Base-by-base conservation (phyloP, 2,329 filamentous ascomycete species). In the Grosmannia huntii region DNA sequence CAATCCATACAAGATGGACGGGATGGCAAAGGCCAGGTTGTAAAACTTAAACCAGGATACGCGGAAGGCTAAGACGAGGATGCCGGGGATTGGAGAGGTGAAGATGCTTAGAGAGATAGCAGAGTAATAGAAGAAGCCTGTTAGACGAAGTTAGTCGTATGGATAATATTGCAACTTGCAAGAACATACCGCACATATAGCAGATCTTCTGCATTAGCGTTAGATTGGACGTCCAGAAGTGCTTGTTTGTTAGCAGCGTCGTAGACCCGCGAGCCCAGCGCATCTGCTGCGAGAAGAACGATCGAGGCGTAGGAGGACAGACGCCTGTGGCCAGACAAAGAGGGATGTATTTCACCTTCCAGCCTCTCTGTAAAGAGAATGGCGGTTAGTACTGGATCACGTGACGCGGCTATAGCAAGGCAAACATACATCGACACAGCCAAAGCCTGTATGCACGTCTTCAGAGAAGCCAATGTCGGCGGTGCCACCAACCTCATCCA, bases 201-300 rank as follows among this genome's bases (percentile, higher is more conserved):
- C 57, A 59, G 33, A 59, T 55, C 31, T 59, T 59, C n/a, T 59
- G 57, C 53, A 59, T 59, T 5, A 59, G 23, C 5, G 23, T 51
- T 10, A 59, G 46, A 12, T 52, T 51, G 1, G 57, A 59, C 5
- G 28, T 36, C 57, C 57, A 59, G 12, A 59, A 59, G n/a, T 59
- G 57, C 25, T 31, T 44, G 36, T 59, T 59, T 23, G 57, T 59
- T 11, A 59, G 36, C 3, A 59, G 46, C 11, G 57, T 55, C 5
- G 57, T 59, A 11, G 25, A 38, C 6, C 57, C 57, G 14, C 57
- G 53, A 25, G 57, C 57, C 57, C 57, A 59, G 12, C 57, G 44
- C 57, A 59, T 59, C 33, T 59, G 57, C 53, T 59, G 57, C 19
- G 57, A 59, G 36, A 59, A 59, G 28, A 59, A 59, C 3, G 57